A percentile compares a stretch with the other conserved stretches of the same genome.
Conservation (phyloP, 257 asterid genomes). For the Gentiana dahurica region DNA sequence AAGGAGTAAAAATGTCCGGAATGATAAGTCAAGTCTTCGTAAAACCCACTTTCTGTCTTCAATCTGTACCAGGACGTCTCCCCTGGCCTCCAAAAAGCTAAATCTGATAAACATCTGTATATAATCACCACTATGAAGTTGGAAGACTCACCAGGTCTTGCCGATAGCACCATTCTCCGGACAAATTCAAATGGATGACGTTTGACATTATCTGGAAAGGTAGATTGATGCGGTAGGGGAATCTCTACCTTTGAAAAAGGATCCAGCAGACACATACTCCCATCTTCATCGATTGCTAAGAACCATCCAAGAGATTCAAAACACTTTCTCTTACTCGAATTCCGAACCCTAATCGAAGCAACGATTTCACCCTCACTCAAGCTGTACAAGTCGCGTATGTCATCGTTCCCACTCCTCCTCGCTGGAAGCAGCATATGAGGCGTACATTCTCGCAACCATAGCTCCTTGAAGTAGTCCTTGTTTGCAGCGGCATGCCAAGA, state of each 20-base stretch:
- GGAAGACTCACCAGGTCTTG: not conserved
- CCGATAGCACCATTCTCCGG: not conserved
- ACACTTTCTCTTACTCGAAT: not conserved
- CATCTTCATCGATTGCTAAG: not conserved
- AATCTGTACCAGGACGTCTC: not conserved
- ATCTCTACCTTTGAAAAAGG: not conserved
- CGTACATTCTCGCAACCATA: not conserved
- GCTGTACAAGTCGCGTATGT: not conserved
- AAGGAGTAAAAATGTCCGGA: not conserved
- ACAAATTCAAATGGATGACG: not conserved
- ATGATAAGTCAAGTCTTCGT: not conserved
- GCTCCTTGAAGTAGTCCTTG: not conserved
- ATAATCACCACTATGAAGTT: not conserved
- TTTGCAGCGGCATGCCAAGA: constrained; percentile 1
- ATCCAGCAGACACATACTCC: not conserved
- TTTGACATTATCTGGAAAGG: not conserved
- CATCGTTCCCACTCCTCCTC: not conserved
- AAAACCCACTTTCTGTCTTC: not conserved
- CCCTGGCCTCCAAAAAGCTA: constrained; percentile 2
- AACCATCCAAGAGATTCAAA: not conserved
- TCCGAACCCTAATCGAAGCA: not conserved
- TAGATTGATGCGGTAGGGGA: not conserved
- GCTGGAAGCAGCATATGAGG: not conserved
- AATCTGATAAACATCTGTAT: not conserved
- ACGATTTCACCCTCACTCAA: not conserved